Percentiles rank a stretch among this genome's conserved stretches.
Evolutionary conservation across 2,329 filamentous ascomycete species (phyloP).

Genomic region (Paracoccidioides brasiliensis): DNA sequence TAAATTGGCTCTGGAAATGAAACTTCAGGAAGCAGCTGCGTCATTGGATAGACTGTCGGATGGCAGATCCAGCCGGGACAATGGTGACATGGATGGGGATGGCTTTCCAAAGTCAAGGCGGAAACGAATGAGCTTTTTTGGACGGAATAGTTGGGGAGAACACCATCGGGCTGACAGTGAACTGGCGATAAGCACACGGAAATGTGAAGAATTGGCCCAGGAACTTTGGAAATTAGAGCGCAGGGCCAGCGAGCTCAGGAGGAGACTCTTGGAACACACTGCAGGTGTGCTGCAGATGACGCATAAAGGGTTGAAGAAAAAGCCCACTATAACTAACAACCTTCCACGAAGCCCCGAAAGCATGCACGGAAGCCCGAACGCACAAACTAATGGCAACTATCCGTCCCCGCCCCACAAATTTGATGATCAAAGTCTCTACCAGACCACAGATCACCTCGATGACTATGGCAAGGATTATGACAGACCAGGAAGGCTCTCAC

Average conservation of each 20-base stretch:
- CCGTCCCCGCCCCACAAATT: slow-evolving; percentile 44
- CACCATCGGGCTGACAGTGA: slow-evolving; percentile 46
- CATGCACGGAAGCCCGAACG: slow-evolving; percentile 43
- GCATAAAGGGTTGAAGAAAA: slow-evolving; percentile 59
- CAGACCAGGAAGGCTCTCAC: slow-evolving; percentile 13
- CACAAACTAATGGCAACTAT: slow-evolving; percentile 1
- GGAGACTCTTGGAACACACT: slow-evolving; percentile 72
- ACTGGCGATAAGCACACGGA: slow-evolving; percentile 58
- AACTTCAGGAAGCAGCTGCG: slow-evolving; percentile 83
- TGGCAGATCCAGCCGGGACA: slow-evolving; percentile 40
- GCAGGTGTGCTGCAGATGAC: slow-evolving; percentile 85
- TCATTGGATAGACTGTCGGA: slow-evolving; percentile 73
- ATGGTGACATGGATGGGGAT: slow-evolving; percentile 15
- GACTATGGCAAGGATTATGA: slow-evolving; percentile 24
- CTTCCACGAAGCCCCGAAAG: slow-evolving; percentile 61
- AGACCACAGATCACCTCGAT: slow-evolving; percentile 53
- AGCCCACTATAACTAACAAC: slow-evolving; percentile 28
- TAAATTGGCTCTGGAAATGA: slow-evolving; percentile 78
- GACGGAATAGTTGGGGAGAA: slow-evolving; percentile 28
- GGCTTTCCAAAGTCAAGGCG: slow-evolving; percentile 36
- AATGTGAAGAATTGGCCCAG: slow-evolving; percentile 71
- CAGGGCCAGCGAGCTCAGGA: slow-evolving; percentile 59
- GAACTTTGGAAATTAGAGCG: slow-evolving; percentile 73
- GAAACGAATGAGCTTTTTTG: slow-evolving; percentile 40
- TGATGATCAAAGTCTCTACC: slow-evolving; percentile 64